phyloP scores from a whole-genome alignment of 2,329 filamentous ascomycete genomes.

The Gyromitra esculenta region DNA sequence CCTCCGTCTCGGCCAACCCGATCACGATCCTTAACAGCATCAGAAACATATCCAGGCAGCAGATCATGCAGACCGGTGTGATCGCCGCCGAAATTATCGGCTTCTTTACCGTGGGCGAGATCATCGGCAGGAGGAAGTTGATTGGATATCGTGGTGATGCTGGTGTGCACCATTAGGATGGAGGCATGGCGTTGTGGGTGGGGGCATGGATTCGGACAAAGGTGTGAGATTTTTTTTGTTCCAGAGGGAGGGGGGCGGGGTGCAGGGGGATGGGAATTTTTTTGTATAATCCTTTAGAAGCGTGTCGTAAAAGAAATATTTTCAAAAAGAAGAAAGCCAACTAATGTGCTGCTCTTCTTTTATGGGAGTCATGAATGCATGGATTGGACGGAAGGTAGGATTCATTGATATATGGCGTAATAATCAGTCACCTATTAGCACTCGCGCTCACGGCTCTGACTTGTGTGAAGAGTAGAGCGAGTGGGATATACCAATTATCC shows the following conservation, averaged over 20 bases:
- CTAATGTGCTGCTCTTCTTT: not conserved
- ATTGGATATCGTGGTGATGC: conserved; percentile 86
- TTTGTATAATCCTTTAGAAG: conserved; percentile 43
- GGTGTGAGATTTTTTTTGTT: conserved; percentile 13
- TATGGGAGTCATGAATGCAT: too few species aligned
- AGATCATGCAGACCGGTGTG: conserved; percentile 78
- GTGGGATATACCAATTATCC: not conserved
- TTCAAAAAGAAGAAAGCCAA: not conserved
- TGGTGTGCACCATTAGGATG: conserved; percentile 51
- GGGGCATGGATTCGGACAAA: conserved; percentile 2
- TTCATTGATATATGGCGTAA: not conserved
- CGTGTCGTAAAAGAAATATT: conserved; percentile 22
- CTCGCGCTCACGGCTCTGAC: not conserved
- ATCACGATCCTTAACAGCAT: conserved; percentile 70
- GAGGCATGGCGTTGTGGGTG: conserved; percentile 13
- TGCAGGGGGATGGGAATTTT: conserved; percentile 6
- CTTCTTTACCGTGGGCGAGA: conserved; percentile 98
- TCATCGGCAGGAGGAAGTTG: conserved; percentile 93
- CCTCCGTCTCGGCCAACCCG: conserved; percentile 64
- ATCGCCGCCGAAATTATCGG: conserved; percentile 86
- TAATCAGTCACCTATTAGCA: conserved; percentile 7
- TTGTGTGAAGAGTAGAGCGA: not conserved
- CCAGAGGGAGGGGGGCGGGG: conserved; percentile 3
- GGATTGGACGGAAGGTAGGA: not conserved
- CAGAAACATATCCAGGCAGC: conserved; percentile 75